Evolutionary conservation across 495 filamentous ascomycete species (phyloP).

Genomic region (Xanthoparmelia taractica): DNA sequence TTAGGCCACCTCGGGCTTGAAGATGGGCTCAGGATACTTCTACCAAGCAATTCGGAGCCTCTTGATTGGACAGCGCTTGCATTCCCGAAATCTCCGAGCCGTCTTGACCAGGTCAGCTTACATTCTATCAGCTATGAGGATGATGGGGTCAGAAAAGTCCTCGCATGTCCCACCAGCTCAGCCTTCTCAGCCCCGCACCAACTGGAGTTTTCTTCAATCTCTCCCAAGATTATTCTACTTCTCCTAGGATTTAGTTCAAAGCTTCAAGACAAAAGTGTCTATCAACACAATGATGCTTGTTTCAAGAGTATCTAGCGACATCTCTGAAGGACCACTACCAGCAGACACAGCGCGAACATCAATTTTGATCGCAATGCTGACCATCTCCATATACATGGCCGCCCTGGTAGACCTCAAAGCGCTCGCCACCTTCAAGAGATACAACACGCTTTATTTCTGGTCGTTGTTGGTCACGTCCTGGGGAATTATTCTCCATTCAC

Average conservation of each 20-base stretch:
- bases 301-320: conserved; percentile 13
- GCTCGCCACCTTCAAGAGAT: conserved; percentile 38
- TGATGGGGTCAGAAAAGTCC: background rate
- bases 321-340: conserved; percentile 19
- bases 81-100: background rate
- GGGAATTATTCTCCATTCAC: conserved; percentile 34
- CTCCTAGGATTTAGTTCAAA: conserved; percentile 1
- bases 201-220: background rate
- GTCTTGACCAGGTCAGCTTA: conserved; percentile 2
- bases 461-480: conserved; percentile 32
- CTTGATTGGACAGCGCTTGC: background rate
- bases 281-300: conserved; percentile 10
- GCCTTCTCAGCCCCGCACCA: background rate
- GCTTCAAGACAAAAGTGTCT: background rate
- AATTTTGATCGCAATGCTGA: conserved; percentile 22
- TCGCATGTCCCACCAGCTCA: background rate
- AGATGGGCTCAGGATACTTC: background rate
- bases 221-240: background rate
- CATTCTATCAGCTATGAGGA: conserved; percentile 1
- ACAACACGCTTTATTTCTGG: conserved; percentile 40
- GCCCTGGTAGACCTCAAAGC: conserved; percentile 33
- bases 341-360: conserved; percentile 18
- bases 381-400: conserved; percentile 32
- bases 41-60: conserved; percentile 1
- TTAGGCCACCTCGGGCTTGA: background rate